These are phyloP conservation scores for Diplogelasinospora grovesii DNA, from an alignment of 495 filamentous ascomycete species.

Conservation along the genomic window DNA sequence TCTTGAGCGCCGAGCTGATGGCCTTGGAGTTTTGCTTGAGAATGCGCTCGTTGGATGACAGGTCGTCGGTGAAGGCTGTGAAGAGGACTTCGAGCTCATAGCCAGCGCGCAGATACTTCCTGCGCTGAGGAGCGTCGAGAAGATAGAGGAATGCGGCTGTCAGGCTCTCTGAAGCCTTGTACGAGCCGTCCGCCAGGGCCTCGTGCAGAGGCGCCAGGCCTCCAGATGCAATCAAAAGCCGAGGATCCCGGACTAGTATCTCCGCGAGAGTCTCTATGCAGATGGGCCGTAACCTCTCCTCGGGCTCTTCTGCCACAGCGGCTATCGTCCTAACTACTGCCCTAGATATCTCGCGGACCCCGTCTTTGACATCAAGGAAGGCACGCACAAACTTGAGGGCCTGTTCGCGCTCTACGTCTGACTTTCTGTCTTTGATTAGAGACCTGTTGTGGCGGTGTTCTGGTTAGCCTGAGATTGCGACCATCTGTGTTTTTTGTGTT, in stretches of 20 bases:
- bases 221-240: constrained; percentile 67
- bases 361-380: constrained; percentile 93
- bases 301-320: constrained; percentile 78
- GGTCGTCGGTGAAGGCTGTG: constrained; percentile 81
- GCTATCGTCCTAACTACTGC: constrained; percentile 82
- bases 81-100: constrained; percentile 74
- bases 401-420: constrained; percentile 93
- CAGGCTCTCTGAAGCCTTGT: constrained; percentile 82
- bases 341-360: constrained; percentile 79
- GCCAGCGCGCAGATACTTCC: constrained; percentile 73
- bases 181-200: constrained; percentile 81
- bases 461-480: neutral
- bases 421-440: constrained; percentile 88
- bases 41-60: constrained; percentile 63
- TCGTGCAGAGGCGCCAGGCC: constrained; percentile 78
- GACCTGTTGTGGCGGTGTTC: constrained; percentile 41
- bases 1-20: constrained; percentile 78
- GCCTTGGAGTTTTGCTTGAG: constrained; percentile 81
- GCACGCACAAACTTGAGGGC: constrained; percentile 93
- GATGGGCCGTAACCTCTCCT: constrained; percentile 83
- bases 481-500: neutral
- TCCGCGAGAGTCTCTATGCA: constrained; percentile 89
- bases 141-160: constrained; percentile 80
- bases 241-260: constrained; percentile 78
- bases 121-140: constrained; percentile 72